These are phyloP conservation scores for Patellaria atrata DNA, from an alignment of 495 filamentous ascomycete genomes.

Conservation along the genomic window DNA sequence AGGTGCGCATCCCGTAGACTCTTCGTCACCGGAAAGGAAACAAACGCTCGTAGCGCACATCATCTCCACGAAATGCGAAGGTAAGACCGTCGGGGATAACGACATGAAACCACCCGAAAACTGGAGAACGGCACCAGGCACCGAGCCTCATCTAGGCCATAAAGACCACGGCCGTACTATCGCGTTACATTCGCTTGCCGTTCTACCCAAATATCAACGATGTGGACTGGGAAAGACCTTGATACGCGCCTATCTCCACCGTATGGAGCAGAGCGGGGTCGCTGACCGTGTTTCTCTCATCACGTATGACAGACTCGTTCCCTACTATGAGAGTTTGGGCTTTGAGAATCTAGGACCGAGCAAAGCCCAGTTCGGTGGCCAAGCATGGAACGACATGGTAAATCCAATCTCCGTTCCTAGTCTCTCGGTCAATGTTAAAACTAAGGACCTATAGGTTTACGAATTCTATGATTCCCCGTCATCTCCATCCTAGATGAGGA, in stretches of 20 bases:
- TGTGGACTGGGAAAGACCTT: conserved; percentile 62
- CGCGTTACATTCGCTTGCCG: conserved; percentile 67
- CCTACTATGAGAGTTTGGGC: conserved; percentile 64
- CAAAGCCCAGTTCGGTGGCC: conserved; percentile 51
- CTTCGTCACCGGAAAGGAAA: conserved; percentile 34
- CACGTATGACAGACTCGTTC: conserved; percentile 51
- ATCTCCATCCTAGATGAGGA: no score
- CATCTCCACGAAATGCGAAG: conserved; percentile 53
- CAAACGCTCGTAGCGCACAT: conserved; percentile 68
- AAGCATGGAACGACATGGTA: conserved; percentile 67
- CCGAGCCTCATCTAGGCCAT: conserved; percentile 39
- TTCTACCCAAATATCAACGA: conserved; percentile 59
- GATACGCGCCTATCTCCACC: conserved; percentile 60
- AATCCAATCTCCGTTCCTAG: no score
- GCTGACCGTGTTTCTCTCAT: conserved; percentile 64
- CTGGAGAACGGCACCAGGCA: conserved; percentile 30
- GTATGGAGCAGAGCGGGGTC: conserved; percentile 48
- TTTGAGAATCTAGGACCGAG: conserved; percentile 58
- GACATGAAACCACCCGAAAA: conserved; percentile 61
- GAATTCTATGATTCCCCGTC: no score
- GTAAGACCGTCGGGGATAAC: conserved; percentile 50
- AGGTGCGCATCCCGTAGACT: conserved; percentile 32
- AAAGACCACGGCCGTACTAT: conserved; percentile 60
- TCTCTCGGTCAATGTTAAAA: no score
- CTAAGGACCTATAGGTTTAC: no score